Conservation (phyloP, 2,329 filamentous ascomycete species). For the Elsinoe arachidis region DNA sequence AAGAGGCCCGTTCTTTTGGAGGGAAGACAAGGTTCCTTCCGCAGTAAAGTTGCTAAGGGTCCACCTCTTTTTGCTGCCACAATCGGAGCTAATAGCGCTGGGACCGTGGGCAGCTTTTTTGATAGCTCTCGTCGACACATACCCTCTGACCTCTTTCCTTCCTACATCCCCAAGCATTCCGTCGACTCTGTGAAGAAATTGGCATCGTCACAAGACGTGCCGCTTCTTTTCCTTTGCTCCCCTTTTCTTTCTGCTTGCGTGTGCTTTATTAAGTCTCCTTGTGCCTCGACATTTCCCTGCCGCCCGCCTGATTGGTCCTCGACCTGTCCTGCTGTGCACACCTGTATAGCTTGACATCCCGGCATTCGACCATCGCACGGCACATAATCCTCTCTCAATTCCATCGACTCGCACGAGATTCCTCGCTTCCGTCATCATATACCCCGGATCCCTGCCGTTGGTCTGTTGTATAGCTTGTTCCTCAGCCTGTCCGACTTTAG, state of each 20-base stretch:
- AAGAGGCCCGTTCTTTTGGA: too few species aligned
- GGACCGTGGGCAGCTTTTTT: conserved; percentile 7
- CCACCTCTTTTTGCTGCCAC: not conserved
- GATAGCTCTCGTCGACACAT: conserved; percentile 15
- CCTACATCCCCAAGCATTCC: conserved; percentile 14
- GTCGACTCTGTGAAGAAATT: not conserved
- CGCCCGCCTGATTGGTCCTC: conserved; percentile 6
- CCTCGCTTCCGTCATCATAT: not conserved
- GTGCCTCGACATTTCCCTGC: conserved; percentile 1
- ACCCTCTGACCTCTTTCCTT: conserved; percentile 17
- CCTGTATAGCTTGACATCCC: not conserved
- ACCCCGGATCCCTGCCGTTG: conserved; percentile 4
- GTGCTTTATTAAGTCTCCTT: conserved; percentile 12
- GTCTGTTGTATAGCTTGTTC: conserved; percentile 7
- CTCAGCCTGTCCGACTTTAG: not conserved
- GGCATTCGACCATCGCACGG: conserved; percentile 1
- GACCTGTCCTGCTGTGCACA: not conserved
- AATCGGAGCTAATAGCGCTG: conserved; percentile 4
- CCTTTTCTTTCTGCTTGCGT: conserved; percentile 9
- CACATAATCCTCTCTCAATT: conserved; percentile 6
- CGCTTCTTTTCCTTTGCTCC: conserved; percentile 16
- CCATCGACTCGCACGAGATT: conserved; percentile 5
- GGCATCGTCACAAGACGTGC: conserved; percentile 13
- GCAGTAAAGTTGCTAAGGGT: not conserved
- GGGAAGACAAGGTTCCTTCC: conserved; percentile 4